These are phyloP conservation scores for Sphagnum fallax DNA, from an alignment of 228 moss, liverwort and hornwort genomes.

Conservation along the genomic window DNA sequence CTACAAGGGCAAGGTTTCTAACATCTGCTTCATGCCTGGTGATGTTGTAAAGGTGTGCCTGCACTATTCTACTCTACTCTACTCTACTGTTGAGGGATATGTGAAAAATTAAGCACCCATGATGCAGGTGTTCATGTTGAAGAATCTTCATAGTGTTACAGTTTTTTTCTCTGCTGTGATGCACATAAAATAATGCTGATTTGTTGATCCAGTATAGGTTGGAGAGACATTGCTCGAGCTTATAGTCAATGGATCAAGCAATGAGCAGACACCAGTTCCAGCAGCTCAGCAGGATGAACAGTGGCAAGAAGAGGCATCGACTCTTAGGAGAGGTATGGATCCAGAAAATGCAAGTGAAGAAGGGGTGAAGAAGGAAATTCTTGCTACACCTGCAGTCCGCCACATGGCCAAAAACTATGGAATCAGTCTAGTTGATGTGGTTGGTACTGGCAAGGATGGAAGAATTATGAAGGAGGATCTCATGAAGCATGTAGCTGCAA, in stretches of 20 bases:
- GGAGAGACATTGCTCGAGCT: constrained; percentile 81
- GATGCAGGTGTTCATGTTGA: no score
- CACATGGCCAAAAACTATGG: constrained; percentile 66
- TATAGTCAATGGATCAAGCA: constrained; percentile 34
- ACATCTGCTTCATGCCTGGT: constrained; percentile 61
- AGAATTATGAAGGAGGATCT: constrained; percentile 74
- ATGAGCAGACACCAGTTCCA: constrained; percentile 14
- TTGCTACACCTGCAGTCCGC: constrained; percentile 76
- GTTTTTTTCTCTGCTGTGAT: no score
- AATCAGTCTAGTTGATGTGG: constrained; percentile 38
- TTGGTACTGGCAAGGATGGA: constrained; percentile 51
- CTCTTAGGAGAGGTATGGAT: no score
- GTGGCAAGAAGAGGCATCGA: no score
- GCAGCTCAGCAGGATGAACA: constrained; percentile 1
- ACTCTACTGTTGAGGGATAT: neutral
- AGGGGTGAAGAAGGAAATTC: constrained; percentile 10
- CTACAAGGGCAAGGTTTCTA: constrained; percentile 77
- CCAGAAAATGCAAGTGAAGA: constrained; percentile 1
- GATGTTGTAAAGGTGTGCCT: constrained; percentile 64
- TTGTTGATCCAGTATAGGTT: constrained; percentile 29
- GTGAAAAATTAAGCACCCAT: no score
- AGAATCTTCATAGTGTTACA: no score
- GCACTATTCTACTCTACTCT: neutral
- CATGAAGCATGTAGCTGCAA: constrained; percentile 33
- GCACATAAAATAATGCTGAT: no score